Evolutionary conservation across 441 rosid genomes (phyloP).

Genomic region (Croton laevigatus): DNA sequence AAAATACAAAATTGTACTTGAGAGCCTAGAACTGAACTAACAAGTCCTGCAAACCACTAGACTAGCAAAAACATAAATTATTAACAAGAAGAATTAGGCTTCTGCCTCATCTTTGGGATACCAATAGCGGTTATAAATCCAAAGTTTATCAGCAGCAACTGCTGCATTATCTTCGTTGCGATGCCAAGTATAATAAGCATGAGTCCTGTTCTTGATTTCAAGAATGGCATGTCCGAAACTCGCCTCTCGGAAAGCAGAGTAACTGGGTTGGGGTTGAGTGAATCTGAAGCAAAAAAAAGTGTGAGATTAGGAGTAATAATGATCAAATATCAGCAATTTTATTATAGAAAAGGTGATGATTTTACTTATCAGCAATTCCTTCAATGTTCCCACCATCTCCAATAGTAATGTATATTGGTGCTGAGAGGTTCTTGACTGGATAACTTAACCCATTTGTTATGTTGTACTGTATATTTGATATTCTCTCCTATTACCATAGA

Average conservation of each 20-base stretch:
- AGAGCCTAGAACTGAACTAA: not conserved
- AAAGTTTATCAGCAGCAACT: constrained; percentile 34
- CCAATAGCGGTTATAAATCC: constrained; percentile 41
- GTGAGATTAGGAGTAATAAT: too few relatives aligned
- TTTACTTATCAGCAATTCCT: constrained; percentile 30
- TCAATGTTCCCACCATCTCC: constrained; percentile 63
- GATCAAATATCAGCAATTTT: not conserved
- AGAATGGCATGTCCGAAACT: constrained; percentile 54
- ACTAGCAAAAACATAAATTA: not conserved
- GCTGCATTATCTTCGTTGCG: constrained; percentile 38
- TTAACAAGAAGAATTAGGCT: not conserved
- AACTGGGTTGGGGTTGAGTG: constrained; percentile 37
- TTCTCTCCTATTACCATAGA: constrained; percentile 21
- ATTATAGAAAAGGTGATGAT: not conserved
- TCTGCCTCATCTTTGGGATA: constrained; percentile 30
- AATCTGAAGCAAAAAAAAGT: constrained; percentile 24
- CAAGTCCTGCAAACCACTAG: not conserved
- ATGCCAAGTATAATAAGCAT: constrained; percentile 42
- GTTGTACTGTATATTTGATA: constrained; percentile 44
- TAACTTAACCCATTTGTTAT: constrained; percentile 31
- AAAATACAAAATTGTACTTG: not conserved
- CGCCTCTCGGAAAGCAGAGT: constrained; percentile 45
- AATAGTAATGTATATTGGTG: constrained; percentile 45
- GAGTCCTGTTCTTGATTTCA: constrained; percentile 48
- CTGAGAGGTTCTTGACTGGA: constrained; percentile 39